phyloP scores from a whole-genome alignment of 2,329 filamentous ascomycete genomes.

The Nothophaeocryptopus gaeumannii region DNA sequence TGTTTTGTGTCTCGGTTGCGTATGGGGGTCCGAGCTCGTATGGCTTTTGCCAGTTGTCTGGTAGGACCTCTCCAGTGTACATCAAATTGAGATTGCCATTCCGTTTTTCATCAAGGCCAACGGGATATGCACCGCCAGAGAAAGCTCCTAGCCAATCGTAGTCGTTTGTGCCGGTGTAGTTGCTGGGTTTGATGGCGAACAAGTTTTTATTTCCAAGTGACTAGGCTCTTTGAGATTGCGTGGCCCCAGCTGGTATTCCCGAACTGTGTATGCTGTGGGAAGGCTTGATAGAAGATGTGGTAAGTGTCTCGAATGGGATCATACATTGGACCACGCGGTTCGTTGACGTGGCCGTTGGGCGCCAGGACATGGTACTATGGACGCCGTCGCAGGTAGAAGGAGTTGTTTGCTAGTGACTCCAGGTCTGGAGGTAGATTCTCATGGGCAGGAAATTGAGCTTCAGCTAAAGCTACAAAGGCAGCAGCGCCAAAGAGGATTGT shows the following conservation, averaged over 20 bases:
- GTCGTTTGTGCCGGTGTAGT: constrained; percentile 27
- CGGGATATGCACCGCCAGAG: constrained; percentile 48
- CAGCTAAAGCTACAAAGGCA: neutral
- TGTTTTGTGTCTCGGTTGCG: constrained; percentile 39
- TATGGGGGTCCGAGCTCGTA: constrained; percentile 39
- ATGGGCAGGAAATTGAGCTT: constrained; percentile 4
- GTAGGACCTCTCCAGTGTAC: constrained; percentile 46
- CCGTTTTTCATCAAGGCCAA: constrained; percentile 43
- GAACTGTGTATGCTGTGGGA: constrained; percentile 44
- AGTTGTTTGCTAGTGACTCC: constrained; percentile 2
- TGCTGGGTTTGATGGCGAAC: constrained; percentile 38
- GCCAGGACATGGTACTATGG: constrained; percentile 44
- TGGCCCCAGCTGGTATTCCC: constrained; percentile 51
- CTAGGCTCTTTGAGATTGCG: constrained; percentile 47
- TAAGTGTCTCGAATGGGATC: constrained; percentile 46
- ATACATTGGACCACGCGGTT: constrained; percentile 51
- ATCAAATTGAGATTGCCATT: constrained; percentile 44
- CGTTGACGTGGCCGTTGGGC: constrained; percentile 47
- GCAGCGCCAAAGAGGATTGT: neutral
- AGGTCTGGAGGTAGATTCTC: neutral
- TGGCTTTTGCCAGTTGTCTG: constrained; percentile 43
- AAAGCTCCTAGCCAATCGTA: constrained; percentile 53
- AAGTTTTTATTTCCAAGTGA: constrained; percentile 39
- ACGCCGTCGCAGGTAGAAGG: constrained; percentile 20
- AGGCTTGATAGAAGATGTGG: constrained; percentile 53